Conservation (phyloP, 768 basidiomycete species). For the Clathrus columnatus region DNA sequence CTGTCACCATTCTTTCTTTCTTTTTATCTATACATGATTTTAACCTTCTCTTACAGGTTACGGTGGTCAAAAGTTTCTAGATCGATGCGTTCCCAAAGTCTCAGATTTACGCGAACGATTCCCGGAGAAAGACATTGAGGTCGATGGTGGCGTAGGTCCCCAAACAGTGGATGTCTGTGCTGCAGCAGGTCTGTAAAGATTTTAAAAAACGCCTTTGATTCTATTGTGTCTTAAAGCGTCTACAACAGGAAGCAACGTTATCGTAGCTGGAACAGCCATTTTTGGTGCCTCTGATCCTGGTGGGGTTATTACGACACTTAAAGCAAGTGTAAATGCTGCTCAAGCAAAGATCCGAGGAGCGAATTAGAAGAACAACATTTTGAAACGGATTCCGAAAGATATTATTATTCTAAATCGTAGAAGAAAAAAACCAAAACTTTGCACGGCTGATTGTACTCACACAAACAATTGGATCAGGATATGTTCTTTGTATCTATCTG, state of each 20-base stretch:
- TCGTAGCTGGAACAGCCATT: slow-evolving; percentile 95
- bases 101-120: slow-evolving; percentile 82
- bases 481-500: neutral
- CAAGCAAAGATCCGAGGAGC: slow-evolving; percentile 35
- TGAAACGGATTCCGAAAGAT: no score
- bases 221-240: no score
- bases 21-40: neutral
- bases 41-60: slow-evolving; percentile 40
- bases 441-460: no score
- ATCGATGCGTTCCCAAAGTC: slow-evolving; percentile 89
- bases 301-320: slow-evolving; percentile 64
- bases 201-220: neutral
- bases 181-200: slow-evolving; percentile 57
- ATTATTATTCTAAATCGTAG: no score
- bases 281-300: slow-evolving; percentile 77
- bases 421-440: no score
- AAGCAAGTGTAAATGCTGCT: slow-evolving; percentile 58
- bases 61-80: slow-evolving; percentile 95
- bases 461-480: neutral
- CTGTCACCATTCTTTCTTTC: neutral
- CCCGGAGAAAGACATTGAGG: slow-evolving; percentile 93
- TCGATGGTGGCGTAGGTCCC: slow-evolving; percentile 95
- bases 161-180: slow-evolving; percentile 85
- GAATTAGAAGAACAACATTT: no score
- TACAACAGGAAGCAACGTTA: slow-evolving; percentile 89